Percentiles rank a stretch among this genome's conserved stretches.
Conservation (phyloP, 169 alveolate genomes). For the Cryptosporidium canis region DNA sequence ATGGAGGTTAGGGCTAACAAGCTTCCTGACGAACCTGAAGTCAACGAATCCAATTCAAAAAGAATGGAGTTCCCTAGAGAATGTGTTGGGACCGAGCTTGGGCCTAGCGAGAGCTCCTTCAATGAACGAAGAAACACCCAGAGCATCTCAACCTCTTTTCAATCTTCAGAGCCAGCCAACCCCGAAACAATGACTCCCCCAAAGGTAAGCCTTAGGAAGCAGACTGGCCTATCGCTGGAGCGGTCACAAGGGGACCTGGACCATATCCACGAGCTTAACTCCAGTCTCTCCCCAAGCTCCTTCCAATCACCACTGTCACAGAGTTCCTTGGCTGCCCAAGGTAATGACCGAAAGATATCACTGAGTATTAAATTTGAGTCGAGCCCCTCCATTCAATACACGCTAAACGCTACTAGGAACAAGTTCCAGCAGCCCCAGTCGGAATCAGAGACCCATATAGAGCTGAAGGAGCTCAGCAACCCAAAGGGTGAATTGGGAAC, state of each 20-base stretch:
- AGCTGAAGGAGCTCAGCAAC: not conserved
- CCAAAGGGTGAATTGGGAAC: not conserved
- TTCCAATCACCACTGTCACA: not conserved
- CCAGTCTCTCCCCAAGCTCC: conserved; percentile 2
- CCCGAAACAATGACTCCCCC: not conserved
- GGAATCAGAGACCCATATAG: not conserved
- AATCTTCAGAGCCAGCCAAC: not conserved
- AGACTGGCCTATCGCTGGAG: not conserved
- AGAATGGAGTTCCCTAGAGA: not conserved
- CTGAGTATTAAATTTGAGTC: not conserved
- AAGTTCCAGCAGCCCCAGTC: not conserved
- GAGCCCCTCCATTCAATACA: not conserved
- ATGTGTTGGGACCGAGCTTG: not conserved
- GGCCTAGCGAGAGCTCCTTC: not conserved
- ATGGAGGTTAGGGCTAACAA: conserved; percentile 14
- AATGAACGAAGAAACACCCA: not conserved
- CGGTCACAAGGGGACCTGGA: conserved; percentile 1
- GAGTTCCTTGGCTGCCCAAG: not conserved
- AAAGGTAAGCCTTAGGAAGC: not conserved
- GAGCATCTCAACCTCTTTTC: not conserved
- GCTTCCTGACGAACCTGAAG: not conserved
- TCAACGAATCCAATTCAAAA: not conserved
- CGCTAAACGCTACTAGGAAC: not conserved
- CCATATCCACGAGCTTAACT: not conserved
- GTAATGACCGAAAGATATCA: not conserved